These are phyloP conservation scores for Leishmania tarentolae DNA, from an alignment of 208 protist species.

Conservation along the genomic window DNA sequence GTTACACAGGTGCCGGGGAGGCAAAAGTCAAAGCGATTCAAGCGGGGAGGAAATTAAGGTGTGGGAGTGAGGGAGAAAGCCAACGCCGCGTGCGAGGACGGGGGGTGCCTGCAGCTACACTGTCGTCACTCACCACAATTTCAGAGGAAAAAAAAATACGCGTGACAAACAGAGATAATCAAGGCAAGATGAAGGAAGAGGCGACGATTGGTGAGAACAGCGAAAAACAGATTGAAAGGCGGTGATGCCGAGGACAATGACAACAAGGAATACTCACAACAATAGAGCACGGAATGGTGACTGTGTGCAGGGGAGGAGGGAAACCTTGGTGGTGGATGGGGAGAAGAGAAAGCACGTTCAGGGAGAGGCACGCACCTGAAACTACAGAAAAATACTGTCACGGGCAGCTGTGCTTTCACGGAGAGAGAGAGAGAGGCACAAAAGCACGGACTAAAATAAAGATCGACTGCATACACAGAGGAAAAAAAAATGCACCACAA, in stretches of 20 bases:
- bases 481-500: neutral
- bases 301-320: neutral
- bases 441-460: neutral
- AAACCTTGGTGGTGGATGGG: neutral
- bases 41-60: neutral
- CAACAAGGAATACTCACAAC: neutral
- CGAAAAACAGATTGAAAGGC: slow-evolving; percentile 3
- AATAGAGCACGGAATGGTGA: neutral
- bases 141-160: neutral
- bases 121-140: neutral
- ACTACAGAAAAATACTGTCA: neutral
- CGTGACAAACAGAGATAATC: neutral
- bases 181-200: neutral
- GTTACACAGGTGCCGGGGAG: neutral
- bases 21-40: neutral
- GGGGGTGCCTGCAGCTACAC: neutral
- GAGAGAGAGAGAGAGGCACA: neutral
- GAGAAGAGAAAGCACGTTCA: neutral
- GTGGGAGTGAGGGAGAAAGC: neutral
- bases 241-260: neutral
- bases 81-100: neutral
- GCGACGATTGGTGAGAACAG: neutral
- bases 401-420: neutral
- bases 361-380: neutral
- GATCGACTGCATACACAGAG: neutral